Base-by-base conservation (phyloP, 805 yeast genomes). In the Priceomyces fermenticarens region DNA sequence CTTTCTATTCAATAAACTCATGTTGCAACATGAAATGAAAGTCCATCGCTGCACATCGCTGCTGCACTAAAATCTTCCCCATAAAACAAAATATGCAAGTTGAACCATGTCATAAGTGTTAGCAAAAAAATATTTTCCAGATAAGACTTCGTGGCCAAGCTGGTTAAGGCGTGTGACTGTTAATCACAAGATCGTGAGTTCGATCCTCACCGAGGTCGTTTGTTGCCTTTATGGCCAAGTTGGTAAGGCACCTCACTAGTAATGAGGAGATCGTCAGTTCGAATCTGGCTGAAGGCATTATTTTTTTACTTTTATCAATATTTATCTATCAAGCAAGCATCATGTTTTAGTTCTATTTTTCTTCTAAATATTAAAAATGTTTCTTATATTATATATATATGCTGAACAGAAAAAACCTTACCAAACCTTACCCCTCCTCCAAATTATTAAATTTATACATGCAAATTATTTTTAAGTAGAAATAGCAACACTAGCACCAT, bases 121-220 rank as follows among this genome's bases (percentile, higher is more conserved):
- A 20, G 25, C 25, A 20, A 20, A 20, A 20, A 20, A 20, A 20
- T 5, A 20, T 20, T 20, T 5, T 20, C 23, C 30, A 35, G 27
- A 28, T 7, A 25, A 23, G 52, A 48, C 52, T 48, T 42, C 52
- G 52, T 48, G 52, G 52, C 52, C 52, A 48, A 48, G 52, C 37
- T 48, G 52, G 52, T 43, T 48, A 48, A 48, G 52, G 52, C 52
- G 52, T 48, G 45, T 44, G 52, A 48, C 52, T 48, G 50, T 48
- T 48, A 48, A 48, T 48, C 52, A 43, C 45, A 46, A 48, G 52
- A 48, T 45, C 52, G 52, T 48, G 52, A 48, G 52, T 48, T 48
- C 52, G 49, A 48, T 35, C 52, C 52, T 48, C 52, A 48, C 52
- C 52, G 52, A 41, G 52, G 47, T 40, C 46, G 47, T 33, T 15